Conservation (phyloP, 2,329 filamentous ascomycete genomes). For the Paecilomyces dactylethromorphus region DNA sequence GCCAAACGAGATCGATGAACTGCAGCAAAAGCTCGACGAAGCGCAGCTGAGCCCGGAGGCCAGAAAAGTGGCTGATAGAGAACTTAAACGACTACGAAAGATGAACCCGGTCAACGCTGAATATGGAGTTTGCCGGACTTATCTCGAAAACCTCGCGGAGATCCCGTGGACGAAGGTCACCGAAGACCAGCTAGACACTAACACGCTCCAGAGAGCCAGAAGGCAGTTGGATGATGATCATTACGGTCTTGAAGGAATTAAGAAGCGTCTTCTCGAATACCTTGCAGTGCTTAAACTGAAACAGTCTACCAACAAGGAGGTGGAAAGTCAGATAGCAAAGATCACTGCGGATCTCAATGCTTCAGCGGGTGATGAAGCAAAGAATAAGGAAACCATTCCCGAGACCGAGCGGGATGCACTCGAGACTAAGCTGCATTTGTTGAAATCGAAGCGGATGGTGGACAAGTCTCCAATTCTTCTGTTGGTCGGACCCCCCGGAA, state of each 20-base stretch:
- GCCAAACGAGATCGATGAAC: slow-evolving; percentile 79
- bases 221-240: slow-evolving; percentile 94
- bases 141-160: slow-evolving; percentile 87
- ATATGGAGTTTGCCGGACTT: slow-evolving; percentile 87
- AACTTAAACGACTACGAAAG: slow-evolving; percentile 80
- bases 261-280: slow-evolving; percentile 93
- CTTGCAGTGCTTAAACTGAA: slow-evolving; percentile 93
- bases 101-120: slow-evolving; percentile 97
- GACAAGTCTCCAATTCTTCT: slow-evolving; percentile 96
- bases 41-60: slow-evolving; percentile 79
- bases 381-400: slow-evolving; percentile 48
- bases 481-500: slow-evolving; percentile 85
- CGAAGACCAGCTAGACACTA: slow-evolving; percentile 74
- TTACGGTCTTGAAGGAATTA: slow-evolving; percentile 93
- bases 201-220: slow-evolving; percentile 70
- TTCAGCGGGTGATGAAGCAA: slow-evolving; percentile 42
- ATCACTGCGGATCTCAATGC: slow-evolving; percentile 42
- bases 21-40: slow-evolving; percentile 78
- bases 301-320: slow-evolving; percentile 76
- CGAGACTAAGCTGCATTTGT: slow-evolving; percentile 62
- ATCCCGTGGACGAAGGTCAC: slow-evolving; percentile 87
- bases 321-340: slow-evolving; percentile 66
- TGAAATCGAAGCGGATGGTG: slow-evolving; percentile 76
- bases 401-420: slow-evolving; percentile 40
- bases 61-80: slow-evolving; percentile 81